Percentiles rank a stretch among this genome's conserved stretches.
Evolutionary conservation across 129 eudicot species (phyloP).

Genomic region (Oenanthe sinensis): DNA sequence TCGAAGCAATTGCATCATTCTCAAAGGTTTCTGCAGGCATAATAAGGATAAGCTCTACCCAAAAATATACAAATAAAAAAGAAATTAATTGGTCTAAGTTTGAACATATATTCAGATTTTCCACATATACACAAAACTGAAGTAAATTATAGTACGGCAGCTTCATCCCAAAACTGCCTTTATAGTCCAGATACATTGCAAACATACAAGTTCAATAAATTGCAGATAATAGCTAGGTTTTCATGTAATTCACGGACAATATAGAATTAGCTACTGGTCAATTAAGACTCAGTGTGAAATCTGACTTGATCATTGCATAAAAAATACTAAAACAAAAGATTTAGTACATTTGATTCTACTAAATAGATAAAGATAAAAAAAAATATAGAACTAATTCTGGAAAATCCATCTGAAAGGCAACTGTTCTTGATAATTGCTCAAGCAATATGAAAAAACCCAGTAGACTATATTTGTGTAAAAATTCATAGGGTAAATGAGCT

Average conservation of each 20-base stretch:
- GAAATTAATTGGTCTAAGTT: background rate
- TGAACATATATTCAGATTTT: background rate
- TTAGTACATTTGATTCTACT: background rate
- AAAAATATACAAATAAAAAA: background rate
- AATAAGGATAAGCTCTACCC: background rate
- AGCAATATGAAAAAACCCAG: background rate
- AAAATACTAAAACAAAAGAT: background rate
- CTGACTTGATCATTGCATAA: background rate
- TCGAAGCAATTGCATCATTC: background rate
- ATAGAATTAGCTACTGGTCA: background rate
- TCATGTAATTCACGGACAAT: background rate
- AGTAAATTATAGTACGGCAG: background rate
- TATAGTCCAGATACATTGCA: background rate
- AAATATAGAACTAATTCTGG: background rate
- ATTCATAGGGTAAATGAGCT: no score
- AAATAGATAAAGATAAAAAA: background rate
- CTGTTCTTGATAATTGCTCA: background rate
- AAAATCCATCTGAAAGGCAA: background rate
- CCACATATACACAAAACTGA: background rate
- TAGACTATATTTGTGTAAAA: background rate
- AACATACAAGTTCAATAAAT: background rate
- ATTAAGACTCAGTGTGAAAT: background rate
- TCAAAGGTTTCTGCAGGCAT: background rate
- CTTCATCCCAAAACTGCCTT: background rate
- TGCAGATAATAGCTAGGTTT: background rate